phyloP scores from a whole-genome alignment of 768 basidiomycete genomes.

The Agaricus subrufescens region DNA sequence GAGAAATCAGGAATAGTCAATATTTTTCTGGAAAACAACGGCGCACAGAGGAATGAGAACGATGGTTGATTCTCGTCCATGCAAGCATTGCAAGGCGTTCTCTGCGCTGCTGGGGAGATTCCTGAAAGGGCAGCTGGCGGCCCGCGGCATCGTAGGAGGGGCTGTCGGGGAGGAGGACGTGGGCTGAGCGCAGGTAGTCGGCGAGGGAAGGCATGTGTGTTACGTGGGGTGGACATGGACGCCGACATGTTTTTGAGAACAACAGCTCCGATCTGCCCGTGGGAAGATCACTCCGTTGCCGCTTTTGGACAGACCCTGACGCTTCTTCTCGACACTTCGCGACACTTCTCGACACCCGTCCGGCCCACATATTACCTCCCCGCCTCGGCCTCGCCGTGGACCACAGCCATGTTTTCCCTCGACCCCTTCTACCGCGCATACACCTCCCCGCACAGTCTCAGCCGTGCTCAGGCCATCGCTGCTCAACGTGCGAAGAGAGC shows the following conservation, averaged over 20 bases:
- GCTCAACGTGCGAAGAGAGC: conserved; percentile 30
- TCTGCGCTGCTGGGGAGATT: conserved; percentile 41
- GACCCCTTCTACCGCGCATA: conserved; percentile 14
- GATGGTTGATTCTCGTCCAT: conserved; percentile 1
- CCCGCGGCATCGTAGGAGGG: conserved; percentile 36
- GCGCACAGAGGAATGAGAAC: not conserved
- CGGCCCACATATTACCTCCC: not conserved
- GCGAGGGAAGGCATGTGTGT: conserved; percentile 17
- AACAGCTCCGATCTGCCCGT: conserved; percentile 11
- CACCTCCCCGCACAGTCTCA: conserved; percentile 20
- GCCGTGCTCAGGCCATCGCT: conserved; percentile 23
- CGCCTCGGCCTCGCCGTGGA: not conserved
- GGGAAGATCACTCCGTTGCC: not conserved
- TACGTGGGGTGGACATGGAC: conserved; percentile 8
- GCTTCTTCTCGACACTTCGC: not conserved
- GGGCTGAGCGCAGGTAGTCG: conserved; percentile 21
- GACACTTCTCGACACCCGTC: not conserved
- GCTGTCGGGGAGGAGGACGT: conserved; percentile 20
- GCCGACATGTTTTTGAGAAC: conserved; percentile 4
- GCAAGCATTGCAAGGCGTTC: conserved; percentile 38
- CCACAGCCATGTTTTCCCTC: not conserved
- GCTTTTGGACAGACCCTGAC: not conserved
- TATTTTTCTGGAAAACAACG: not conserved
- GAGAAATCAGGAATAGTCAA: not conserved
- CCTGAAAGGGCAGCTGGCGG: conserved; percentile 38